phyloP scores from a whole-genome alignment of 495 filamentous ascomycete species.

The Penicillium lividum region DNA sequence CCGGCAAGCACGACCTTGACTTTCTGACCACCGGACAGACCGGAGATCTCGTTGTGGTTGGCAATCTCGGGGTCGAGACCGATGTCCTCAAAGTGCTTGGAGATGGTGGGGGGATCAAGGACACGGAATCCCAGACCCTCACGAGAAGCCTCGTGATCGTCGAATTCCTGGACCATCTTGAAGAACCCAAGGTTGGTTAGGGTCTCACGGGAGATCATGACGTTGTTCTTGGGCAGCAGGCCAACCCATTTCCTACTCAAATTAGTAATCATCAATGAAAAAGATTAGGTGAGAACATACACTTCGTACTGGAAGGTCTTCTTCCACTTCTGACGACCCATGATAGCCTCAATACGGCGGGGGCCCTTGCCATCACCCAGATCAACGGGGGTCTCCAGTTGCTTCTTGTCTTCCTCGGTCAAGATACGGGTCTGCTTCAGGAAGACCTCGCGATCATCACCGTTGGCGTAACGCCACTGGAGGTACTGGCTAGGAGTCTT shows the following conservation, averaged over 20 bases:
- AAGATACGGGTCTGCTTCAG: slow-evolving; percentile 96
- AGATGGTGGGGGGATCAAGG: slow-evolving; percentile 88
- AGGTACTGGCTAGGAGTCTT: slow-evolving; percentile 99
- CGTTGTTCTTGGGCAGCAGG: slow-evolving; percentile 89
- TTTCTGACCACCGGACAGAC: slow-evolving; percentile 97
- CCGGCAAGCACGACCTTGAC: slow-evolving; percentile 99
- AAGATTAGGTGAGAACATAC: background rate
- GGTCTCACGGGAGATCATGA: slow-evolving; percentile 89
- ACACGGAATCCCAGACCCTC: slow-evolving; percentile 95
- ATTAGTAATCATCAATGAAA: background rate
- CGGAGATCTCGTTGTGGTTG: slow-evolving; percentile 97
- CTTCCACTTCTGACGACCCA: slow-evolving; percentile 98
- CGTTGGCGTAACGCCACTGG: slow-evolving; percentile 97
- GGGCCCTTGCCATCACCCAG: slow-evolving; percentile 76
- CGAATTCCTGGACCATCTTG: slow-evolving; percentile 96
- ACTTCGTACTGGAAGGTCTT: slow-evolving; percentile 99
- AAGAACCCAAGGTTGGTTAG: slow-evolving; percentile 79
- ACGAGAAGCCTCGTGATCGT: slow-evolving; percentile 95
- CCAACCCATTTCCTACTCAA: slow-evolving; percentile 69
- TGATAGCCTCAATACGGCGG: slow-evolving; percentile 80
- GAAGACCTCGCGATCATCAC: slow-evolving; percentile 94
- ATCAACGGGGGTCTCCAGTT: slow-evolving; percentile 88
- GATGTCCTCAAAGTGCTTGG: slow-evolving; percentile 96
- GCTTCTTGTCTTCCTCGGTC: slow-evolving; percentile 77
- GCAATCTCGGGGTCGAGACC: slow-evolving; percentile 97